phyloP scores from a whole-genome alignment of 768 basidiomycete genomes.

The Macrolepiota albuminosa region DNA sequence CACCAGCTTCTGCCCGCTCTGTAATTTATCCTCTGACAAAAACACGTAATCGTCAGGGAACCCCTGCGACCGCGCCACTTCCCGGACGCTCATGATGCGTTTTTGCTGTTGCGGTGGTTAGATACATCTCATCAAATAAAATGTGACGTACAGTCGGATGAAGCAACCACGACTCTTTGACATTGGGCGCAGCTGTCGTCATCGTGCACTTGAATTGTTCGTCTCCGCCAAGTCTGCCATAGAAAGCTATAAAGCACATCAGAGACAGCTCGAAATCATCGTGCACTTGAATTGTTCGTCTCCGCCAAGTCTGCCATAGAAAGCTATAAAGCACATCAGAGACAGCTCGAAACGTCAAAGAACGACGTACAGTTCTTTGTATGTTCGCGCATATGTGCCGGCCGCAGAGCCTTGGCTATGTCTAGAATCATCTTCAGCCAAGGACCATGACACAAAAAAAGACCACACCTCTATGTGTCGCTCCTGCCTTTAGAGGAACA shows the following conservation, averaged over 20 bases:
- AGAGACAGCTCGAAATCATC: constrained; percentile 27
- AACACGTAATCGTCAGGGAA: constrained; percentile 74
- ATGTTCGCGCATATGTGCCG: constrained; percentile 25
- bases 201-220: constrained; percentile 60
- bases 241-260: constrained; percentile 35
- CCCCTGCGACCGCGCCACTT: constrained; percentile 72
- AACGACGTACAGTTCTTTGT: constrained; percentile 9
- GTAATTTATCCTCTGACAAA: constrained; percentile 34
- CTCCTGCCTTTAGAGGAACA: constrained; percentile 47
- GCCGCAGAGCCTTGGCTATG: constrained; percentile 36
- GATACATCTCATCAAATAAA: background rate
- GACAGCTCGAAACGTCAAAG: background rate
- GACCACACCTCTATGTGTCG: constrained; percentile 44
- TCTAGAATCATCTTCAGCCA: constrained; percentile 23
- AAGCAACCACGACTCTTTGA: constrained; percentile 40
- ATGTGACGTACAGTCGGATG: constrained; percentile 33
- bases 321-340: constrained; percentile 26
- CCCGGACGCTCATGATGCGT: constrained; percentile 60
- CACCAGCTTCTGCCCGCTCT: constrained; percentile 26
- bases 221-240: constrained; percentile 49
- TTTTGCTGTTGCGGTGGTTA: constrained; percentile 49
- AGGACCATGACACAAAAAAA: background rate
- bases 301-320: constrained; percentile 54
- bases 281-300: constrained; percentile 57
- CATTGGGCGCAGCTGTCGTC: constrained; percentile 49